A percentile compares a stretch with the other conserved stretches of the same genome.
phyloP scores from a whole-genome alignment of 768 basidiomycete species.

The Calocera cornea region DNA sequence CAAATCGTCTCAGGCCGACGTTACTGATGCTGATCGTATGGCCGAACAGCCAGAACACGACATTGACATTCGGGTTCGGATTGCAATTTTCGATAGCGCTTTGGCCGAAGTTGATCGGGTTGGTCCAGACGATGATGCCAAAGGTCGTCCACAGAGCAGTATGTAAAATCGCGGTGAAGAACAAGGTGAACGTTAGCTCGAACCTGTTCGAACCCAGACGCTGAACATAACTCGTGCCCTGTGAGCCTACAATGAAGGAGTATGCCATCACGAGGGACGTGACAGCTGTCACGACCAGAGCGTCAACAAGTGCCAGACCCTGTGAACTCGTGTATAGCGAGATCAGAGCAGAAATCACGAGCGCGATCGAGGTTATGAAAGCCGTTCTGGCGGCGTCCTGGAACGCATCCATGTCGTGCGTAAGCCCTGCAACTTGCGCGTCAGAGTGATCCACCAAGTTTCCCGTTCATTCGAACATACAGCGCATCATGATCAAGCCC shows the following conservation, averaged over 20 bases:
- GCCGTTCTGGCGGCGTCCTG: neutral
- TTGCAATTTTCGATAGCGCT: neutral
- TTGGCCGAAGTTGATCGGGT: neutral
- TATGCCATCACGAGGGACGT: neutral
- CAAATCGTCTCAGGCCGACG: neutral
- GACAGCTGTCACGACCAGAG: neutral
- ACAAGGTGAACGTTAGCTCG: neutral
- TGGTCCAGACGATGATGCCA: neutral
- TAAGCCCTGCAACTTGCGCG: neutral
- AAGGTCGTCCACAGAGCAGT: neutral
- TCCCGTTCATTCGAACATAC: neutral
- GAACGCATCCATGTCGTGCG: neutral
- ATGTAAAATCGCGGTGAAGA: neutral
- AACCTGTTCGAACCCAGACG: neutral
- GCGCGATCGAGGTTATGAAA: neutral
- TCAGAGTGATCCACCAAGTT: neutral
- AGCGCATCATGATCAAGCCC: neutral
- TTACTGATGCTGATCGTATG: neutral
- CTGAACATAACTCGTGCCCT: neutral
- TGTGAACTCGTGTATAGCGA: neutral
- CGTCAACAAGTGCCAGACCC: neutral
- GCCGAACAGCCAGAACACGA: neutral
- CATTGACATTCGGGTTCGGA: neutral
- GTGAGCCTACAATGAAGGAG: neutral
- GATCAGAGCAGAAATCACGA: neutral